Evolutionary conservation across 352 stramenopile species (phyloP).

Genomic region (Plasmopara halstedii): DNA sequence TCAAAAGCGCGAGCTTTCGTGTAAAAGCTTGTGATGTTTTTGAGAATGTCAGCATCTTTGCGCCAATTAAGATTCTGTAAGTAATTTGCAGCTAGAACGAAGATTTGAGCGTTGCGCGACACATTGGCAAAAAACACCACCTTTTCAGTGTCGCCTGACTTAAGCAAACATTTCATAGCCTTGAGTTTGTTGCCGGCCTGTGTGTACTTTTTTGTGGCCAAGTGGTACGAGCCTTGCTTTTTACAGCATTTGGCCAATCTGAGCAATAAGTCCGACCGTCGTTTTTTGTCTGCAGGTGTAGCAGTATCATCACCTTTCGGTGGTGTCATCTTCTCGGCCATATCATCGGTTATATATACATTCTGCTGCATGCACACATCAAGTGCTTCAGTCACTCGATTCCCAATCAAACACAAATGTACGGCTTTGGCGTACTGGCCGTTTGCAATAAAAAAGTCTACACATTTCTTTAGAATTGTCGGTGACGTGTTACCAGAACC

Average conservation of each 20-base stretch:
- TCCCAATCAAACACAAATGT: conserved; percentile 75
- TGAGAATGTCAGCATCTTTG: conserved; percentile 85
- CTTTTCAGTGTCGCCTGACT: conserved; percentile 92
- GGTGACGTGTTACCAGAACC: conserved; percentile 49
- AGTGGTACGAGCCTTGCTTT: conserved; percentile 87
- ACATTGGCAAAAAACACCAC: conserved; percentile 93
- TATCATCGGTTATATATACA: conserved; percentile 87
- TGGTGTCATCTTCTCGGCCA: conserved; percentile 90
- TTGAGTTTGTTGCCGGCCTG: conserved; percentile 88
- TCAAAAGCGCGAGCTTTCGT: conserved; percentile 90
- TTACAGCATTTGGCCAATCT: conserved; percentile 90
- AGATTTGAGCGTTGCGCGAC: conserved; percentile 90
- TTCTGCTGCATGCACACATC: conserved; percentile 87
- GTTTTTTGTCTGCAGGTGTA: conserved; percentile 40
- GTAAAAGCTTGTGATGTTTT: conserved; percentile 93
- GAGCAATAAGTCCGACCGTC: conserved; percentile 75
- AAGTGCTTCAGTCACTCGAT: conserved; percentile 69
- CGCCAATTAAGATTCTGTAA: conserved; percentile 93
- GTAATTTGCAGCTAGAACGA: conserved; percentile 93
- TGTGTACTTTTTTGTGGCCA: conserved; percentile 95
- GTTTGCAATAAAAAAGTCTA: conserved; percentile 91
- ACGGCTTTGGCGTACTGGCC: conserved; percentile 89
- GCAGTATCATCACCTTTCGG: conserved; percentile 60
- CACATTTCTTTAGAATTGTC: conserved; percentile 85
- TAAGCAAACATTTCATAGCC: conserved; percentile 94